Base-by-base conservation (phyloP, 768 basidiomycete species). In the Termitomyces sp. region DNA sequence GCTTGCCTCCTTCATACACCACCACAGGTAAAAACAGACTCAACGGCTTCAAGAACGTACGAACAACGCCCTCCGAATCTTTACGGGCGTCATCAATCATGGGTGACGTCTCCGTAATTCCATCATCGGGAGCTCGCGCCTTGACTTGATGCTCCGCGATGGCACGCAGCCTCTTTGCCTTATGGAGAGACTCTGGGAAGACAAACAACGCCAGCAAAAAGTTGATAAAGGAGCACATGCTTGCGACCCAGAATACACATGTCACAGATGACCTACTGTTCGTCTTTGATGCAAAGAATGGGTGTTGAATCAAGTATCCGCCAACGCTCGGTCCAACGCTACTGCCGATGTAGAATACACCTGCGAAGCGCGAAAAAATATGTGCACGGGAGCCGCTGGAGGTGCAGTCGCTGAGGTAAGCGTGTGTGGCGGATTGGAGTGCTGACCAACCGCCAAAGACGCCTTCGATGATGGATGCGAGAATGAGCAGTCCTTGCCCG, bases 321-420 rank as follows among this genome's bases (percentile, higher is more conserved):
- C 90, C 92, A n/a, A 96, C 72, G 32, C 80, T 77, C 0, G 95
- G 94, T 0, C 95, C 95, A 6, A 88, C 65, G 4, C 87, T 82
- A 65, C 92, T 80, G 33, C 94, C 95, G 32, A 89, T 66, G 72
- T 85, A 92, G 60, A 88, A 80, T 7, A 92, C 82, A 2, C 94
- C 95, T 8, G 82, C 78, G 70, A 94, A 87, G 16, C 86, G 79
- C n/a, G 85, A 84, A 71, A 87, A 87, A 30, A 87, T 83, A 43
- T 83, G 79, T 1, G 91, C 82, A 44, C 91, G 84, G 9, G 91
- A 92, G 46, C 91, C 91, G 47, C 84, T 78, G n/a, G 88, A 88
- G 2, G 92, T 93, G 67, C 90, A 92, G 66, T 94, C 92, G 38
- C 88, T 87, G 54, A 93, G 77, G 66, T 93, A 93, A 4, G 94